Conservation (phyloP, 257 asterid genomes). For the Handroanthus guayacan region DNA sequence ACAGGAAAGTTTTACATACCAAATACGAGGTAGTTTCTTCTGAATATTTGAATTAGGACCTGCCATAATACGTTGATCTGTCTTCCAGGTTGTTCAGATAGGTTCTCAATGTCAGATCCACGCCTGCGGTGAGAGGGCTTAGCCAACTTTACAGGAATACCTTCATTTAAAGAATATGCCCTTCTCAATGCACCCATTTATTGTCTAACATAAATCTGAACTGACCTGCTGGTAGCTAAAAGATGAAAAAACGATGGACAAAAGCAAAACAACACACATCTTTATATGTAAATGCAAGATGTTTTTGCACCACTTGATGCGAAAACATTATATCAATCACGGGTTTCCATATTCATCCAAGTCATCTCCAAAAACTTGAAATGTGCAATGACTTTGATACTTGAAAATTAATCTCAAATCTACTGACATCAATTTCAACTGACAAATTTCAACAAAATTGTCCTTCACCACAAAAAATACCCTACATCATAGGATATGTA, state of each 20-base stretch:
- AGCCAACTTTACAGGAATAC: slow-evolving; percentile 36
- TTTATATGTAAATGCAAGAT: neutral
- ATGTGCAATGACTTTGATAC: neutral
- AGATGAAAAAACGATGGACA: neutral
- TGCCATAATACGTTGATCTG: slow-evolving; percentile 19
- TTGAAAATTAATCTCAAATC: neutral
- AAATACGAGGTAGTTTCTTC: slow-evolving; percentile 19
- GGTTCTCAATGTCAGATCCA: slow-evolving; percentile 34
- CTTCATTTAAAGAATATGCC: slow-evolving; percentile 14
- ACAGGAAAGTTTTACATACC: slow-evolving; percentile 28
- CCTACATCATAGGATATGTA: neutral
- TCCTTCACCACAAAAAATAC: neutral
- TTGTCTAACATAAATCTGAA: neutral
- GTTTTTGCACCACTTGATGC: neutral
- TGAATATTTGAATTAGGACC: slow-evolving; percentile 18
- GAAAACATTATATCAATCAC: neutral
- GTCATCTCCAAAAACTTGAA: slow-evolving; percentile 6
- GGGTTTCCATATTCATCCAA: neutral
- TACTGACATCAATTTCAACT: neutral
- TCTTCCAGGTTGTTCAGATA: slow-evolving; percentile 24
- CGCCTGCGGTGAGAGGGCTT: slow-evolving; percentile 8
- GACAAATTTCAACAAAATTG: slow-evolving; percentile 4
- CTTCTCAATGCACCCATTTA: neutral
- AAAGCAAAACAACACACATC: neutral
- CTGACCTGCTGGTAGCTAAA: neutral